These are phyloP conservation scores for Narthecium ossifragum DNA, from an alignment of 106 monocot species.

Conservation along the genomic window DNA sequence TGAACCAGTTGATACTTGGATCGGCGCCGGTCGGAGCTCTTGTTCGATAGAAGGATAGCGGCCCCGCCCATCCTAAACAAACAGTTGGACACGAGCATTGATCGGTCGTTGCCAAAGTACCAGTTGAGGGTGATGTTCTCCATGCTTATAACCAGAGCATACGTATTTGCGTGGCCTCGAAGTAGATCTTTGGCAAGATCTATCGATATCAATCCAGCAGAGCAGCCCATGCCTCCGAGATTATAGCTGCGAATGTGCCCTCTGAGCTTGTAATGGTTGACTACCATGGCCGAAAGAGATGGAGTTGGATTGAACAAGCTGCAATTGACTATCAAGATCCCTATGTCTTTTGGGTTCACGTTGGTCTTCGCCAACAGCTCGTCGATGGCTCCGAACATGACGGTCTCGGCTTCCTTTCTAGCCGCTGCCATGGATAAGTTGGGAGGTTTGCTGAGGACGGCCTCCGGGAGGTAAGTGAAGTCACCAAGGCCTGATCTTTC, in stretches of 20 bases:
- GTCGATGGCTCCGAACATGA: conserved; percentile 33
- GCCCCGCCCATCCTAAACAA: no score
- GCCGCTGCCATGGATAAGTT: conserved; percentile 19
- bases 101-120: conserved; percentile 27
- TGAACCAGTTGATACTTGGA: conserved; percentile 25
- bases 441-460: conserved; percentile 21
- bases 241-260: conserved; percentile 23
- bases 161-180: conserved; percentile 18
- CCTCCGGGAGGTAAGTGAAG: conserved; percentile 27
- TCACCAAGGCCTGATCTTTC: conserved; percentile 39
- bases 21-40: conserved; percentile 8
- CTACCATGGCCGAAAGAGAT: conserved; percentile 30
- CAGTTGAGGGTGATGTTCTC: conserved; percentile 33
- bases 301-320: conserved; percentile 38
- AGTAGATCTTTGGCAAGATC: conserved; percentile 28
- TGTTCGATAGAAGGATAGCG: conserved; percentile 24
- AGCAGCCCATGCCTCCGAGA: conserved; percentile 38
- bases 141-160: conserved; percentile 28
- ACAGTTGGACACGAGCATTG: no score
- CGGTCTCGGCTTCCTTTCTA: conserved; percentile 29
- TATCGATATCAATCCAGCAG: no score
- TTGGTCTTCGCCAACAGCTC: conserved; percentile 27
- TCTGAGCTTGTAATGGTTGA: no score
- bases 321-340: no score
- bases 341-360: conserved; percentile 25